Evolutionary conservation across 768 basidiomycete genomes (phyloP).

Genomic region (Leucocoprinus leucothites): DNA sequence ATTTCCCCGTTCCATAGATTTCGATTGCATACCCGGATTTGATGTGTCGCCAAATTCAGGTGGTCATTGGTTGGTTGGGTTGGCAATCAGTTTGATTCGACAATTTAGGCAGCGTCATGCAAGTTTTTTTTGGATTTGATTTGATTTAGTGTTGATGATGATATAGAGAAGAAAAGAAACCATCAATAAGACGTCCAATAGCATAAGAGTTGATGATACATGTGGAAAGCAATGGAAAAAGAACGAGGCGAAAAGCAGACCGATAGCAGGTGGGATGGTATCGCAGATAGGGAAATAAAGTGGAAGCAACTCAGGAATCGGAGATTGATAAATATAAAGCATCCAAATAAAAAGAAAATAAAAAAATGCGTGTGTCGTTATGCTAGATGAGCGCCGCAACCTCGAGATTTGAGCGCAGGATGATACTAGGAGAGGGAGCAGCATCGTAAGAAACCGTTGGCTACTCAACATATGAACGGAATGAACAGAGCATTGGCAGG

Average conservation of each 20-base stretch:
- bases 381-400: slow-evolving; percentile 61
- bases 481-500: neutral
- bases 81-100: neutral
- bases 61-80: neutral
- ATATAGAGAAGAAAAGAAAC: slow-evolving; percentile 9
- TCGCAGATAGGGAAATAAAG: neutral
- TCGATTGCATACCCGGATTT: neutral
- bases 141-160: slow-evolving; percentile 3
- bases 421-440: slow-evolving; percentile 48
- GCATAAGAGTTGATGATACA: slow-evolving; percentile 10
- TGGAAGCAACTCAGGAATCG: neutral
- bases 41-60: neutral
- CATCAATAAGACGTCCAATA: slow-evolving; percentile 9
- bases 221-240: neutral
- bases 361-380: slow-evolving; percentile 14
- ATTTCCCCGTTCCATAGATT: neutral
- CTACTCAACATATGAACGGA: slow-evolving; percentile 8
- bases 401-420: slow-evolving; percentile 63
- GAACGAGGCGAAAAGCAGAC: neutral
- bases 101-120: neutral
- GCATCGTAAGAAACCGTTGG: slow-evolving; percentile 28
- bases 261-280: slow-evolving; percentile 1
- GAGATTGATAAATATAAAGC: neutral
- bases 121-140: slow-evolving; percentile 8
- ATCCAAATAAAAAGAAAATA: slow-evolving; percentile 1